Conservation (phyloP, 2,329 filamentous ascomycete species). For the Penicillium psychrosexuale region DNA sequence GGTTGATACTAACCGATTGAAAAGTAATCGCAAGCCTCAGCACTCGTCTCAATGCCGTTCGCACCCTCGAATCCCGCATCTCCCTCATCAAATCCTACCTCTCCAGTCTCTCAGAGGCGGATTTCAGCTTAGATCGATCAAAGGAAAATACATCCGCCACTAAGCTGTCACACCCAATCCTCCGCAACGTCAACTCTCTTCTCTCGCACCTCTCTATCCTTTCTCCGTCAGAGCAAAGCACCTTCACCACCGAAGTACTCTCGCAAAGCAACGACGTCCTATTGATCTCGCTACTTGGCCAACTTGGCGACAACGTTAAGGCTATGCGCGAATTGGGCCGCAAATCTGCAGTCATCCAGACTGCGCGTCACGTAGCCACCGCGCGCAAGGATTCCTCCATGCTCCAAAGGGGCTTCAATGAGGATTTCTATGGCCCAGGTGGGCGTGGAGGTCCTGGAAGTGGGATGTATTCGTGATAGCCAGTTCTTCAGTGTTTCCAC, state of each 20-base stretch:
- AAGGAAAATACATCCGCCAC: slow-evolving; percentile 43
- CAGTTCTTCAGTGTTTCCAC: not conserved
- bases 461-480: slow-evolving; percentile 9
- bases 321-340: slow-evolving; percentile 70
- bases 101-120: slow-evolving; percentile 64
- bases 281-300: slow-evolving; percentile 71
- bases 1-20: slow-evolving; percentile 12
- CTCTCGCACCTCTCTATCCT: slow-evolving; percentile 79
- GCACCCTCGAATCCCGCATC: slow-evolving; percentile 81
- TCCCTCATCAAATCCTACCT: slow-evolving; percentile 74
- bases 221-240: slow-evolving; percentile 63
- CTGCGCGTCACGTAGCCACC: slow-evolving; percentile 20
- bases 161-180: slow-evolving; percentile 66
- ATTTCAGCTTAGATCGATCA: slow-evolving; percentile 47
- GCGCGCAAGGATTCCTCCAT: slow-evolving; percentile 22
- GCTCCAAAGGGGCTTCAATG: slow-evolving; percentile 27
- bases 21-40: slow-evolving; percentile 66
- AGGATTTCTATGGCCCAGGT: slow-evolving; percentile 27
- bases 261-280: slow-evolving; percentile 82
- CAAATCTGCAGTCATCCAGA: slow-evolving; percentile 65
- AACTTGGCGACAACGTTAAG: slow-evolving; percentile 69
- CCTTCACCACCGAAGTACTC: slow-evolving; percentile 67
- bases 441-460: not conserved
- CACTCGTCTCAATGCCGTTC: slow-evolving; percentile 87
- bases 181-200: slow-evolving; percentile 84